These are phyloP conservation scores for Termitomyces sp. DNA, from an alignment of 768 basidiomycete genomes.

Conservation along the genomic window DNA sequence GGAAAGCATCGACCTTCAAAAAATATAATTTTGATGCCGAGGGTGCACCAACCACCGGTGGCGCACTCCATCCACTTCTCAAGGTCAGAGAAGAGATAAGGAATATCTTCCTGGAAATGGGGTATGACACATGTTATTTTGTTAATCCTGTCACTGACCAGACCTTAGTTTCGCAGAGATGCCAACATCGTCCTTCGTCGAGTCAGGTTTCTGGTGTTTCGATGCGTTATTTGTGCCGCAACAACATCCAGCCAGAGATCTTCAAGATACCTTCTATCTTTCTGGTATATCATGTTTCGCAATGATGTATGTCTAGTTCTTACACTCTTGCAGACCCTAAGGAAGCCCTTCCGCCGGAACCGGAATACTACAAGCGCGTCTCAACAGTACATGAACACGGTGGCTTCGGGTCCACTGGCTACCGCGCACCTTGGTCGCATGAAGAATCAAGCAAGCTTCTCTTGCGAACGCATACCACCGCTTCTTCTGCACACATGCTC, in stretches of 20 bases:
- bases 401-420: constrained; percentile 91
- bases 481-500: constrained; percentile 90
- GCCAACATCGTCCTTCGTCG: constrained; percentile 94
- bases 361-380: constrained; percentile 84
- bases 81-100: constrained; percentile 98
- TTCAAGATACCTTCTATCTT: constrained; percentile 98
- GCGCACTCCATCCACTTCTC: constrained; percentile 91
- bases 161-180: constrained; percentile 88
- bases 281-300: constrained; percentile 57
- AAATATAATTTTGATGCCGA: constrained; percentile 99
- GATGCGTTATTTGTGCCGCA: constrained; percentile 98
- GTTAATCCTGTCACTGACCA: neutral
- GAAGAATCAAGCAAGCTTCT: constrained; percentile 91
- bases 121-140: constrained; percentile 46
- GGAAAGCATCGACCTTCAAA: constrained; percentile 93
- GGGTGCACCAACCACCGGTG: constrained; percentile 84
- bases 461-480: constrained; percentile 95
- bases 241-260: constrained; percentile 95
- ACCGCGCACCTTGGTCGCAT: constrained; percentile 93
- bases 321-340: constrained; percentile 59
- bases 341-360: constrained; percentile 67
- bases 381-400: constrained; percentile 82
- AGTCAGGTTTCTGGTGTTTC: constrained; percentile 99
- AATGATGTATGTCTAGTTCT: neutral
- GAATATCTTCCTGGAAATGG: constrained; percentile 99